Conservation (phyloP, 75 land plant species). For the Picea sitchensis region DNA sequence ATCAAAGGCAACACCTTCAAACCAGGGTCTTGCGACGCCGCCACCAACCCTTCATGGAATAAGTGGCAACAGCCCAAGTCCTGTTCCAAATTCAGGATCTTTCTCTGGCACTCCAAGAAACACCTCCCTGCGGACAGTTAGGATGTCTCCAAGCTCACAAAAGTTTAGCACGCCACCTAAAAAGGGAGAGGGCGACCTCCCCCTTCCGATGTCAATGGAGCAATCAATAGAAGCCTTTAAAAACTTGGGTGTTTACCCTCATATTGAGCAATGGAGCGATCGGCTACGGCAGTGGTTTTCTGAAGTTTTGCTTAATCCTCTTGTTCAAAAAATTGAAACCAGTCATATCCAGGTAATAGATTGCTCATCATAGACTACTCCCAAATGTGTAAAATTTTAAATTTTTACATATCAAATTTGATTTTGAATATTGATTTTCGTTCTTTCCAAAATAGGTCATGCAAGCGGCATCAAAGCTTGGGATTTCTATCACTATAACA, state of each 20-base stretch:
- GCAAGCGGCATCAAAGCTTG: constrained; percentile 81
- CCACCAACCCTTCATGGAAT: constrained; percentile 67
- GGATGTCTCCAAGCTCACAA: constrained; percentile 87
- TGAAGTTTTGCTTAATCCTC: constrained; percentile 70
- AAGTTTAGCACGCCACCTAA: constrained; percentile 82
- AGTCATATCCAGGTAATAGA: constrained; percentile 81
- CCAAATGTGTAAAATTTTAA: background rate
- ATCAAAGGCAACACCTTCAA: constrained; percentile 25
- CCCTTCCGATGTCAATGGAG: constrained; percentile 83
- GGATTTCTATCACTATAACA: constrained; percentile 54
- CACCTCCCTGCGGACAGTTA: constrained; percentile 84
- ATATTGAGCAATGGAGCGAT: constrained; percentile 97
- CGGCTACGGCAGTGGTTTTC: constrained; percentile 96
- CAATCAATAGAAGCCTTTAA: constrained; percentile 67
- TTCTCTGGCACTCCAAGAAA: constrained; percentile 67
- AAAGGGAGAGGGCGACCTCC: constrained; percentile 90
- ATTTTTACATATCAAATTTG: constrained; percentile 3
- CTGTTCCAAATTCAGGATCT: constrained; percentile 37
- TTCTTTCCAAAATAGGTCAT: constrained; percentile 61
- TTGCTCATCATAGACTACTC: background rate
- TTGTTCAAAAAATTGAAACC: constrained; percentile 73
- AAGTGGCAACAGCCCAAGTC: constrained; percentile 37
- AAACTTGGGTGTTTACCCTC: constrained; percentile 74
- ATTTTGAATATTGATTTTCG: background rate
- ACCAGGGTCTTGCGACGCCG: constrained; percentile 47